Conservation (phyloP, 1,139 yeast species). For the Taiozyma onychis region DNA sequence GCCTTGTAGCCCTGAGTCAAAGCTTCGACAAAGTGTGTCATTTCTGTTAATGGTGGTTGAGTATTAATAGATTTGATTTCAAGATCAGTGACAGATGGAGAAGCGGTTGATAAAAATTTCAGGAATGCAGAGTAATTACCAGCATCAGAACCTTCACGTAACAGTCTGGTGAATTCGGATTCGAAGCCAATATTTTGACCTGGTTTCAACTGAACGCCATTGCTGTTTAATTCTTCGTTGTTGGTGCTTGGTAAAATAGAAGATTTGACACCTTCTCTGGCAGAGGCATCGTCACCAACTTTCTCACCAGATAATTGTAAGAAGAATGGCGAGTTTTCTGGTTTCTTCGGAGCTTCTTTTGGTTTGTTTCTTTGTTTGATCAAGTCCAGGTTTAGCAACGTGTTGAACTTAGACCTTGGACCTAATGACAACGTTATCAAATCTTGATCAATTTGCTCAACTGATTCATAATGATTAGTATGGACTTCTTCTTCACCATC, state of each 20-base stretch:
- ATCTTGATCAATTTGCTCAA: constrained; percentile 58
- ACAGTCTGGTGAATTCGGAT: constrained; percentile 63
- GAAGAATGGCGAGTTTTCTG: constrained; percentile 81
- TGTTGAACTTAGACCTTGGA: constrained; percentile 74
- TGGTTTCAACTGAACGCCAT: constrained; percentile 24
- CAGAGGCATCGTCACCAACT: constrained; percentile 66
- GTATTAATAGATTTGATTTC: constrained; percentile 79
- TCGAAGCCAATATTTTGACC: constrained; percentile 44
- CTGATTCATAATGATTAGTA: constrained; percentile 41
- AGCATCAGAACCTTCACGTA: constrained; percentile 45
- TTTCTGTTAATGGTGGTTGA: constrained; percentile 49
- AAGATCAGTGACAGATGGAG: constrained; percentile 79
- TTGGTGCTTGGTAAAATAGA: constrained; percentile 12
- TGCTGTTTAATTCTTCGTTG: constrained; percentile 16
- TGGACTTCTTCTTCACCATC: constrained; percentile 24
- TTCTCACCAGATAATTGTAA: constrained; percentile 58
- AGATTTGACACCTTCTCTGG: constrained; percentile 44
- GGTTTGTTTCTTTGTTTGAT: constrained; percentile 89
- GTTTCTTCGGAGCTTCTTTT: constrained; percentile 79
- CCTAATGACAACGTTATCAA: constrained; percentile 72
- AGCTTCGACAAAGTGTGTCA: constrained; percentile 60
- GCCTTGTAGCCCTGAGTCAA: constrained; percentile 50
- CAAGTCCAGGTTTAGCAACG: constrained; percentile 74
- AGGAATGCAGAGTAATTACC: constrained; percentile 48
- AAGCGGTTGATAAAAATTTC: constrained; percentile 46